Conservation (phyloP, 2,329 filamentous ascomycete genomes). For the Lecanicillium sp. region DNA sequence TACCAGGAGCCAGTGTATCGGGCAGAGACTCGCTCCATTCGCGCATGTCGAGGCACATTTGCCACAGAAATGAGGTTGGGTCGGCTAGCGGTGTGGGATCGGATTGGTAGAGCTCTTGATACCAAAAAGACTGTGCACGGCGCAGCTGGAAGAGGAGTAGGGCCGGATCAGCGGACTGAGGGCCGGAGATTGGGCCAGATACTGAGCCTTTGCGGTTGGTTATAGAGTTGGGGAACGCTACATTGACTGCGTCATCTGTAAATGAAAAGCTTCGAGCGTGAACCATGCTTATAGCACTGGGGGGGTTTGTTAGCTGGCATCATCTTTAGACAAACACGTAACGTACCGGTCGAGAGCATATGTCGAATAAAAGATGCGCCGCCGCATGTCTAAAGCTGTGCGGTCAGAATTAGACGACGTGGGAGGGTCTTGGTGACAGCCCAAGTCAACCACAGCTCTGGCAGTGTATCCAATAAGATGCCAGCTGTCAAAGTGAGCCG, state of each 20-base stretch:
- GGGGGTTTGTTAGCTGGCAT: conserved; percentile 13
- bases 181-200: conserved; percentile 33
- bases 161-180: conserved; percentile 56
- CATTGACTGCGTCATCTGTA: conserved; percentile 78
- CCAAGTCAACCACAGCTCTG: conserved; percentile 79
- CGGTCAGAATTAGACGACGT: conserved; percentile 59
- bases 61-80: conserved; percentile 64
- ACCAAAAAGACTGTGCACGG: conserved; percentile 81
- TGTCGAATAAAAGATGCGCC: conserved; percentile 82
- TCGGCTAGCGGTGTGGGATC: conserved; percentile 61
- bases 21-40: conserved; percentile 78
- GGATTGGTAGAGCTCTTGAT: conserved; percentile 79
- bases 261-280: conserved; percentile 87
- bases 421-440: conserved; percentile 86
- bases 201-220: conserved; percentile 32
- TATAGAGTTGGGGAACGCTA: conserved; percentile 58
- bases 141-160: conserved; percentile 74
- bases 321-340: background rate
- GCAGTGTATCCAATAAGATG: conserved; percentile 86
- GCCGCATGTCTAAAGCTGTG: conserved; percentile 64
- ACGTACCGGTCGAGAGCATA: conserved; percentile 78
- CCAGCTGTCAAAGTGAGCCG: conserved; percentile 89
- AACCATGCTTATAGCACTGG: conserved; percentile 77
- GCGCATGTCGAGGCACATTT: conserved; percentile 66
- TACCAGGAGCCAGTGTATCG: conserved; percentile 50